Evolutionary conservation across 1,284 basidiomycete genomes (phyloP).

Genomic region (Cutaneotrichosporon cyanovorans): DNA sequence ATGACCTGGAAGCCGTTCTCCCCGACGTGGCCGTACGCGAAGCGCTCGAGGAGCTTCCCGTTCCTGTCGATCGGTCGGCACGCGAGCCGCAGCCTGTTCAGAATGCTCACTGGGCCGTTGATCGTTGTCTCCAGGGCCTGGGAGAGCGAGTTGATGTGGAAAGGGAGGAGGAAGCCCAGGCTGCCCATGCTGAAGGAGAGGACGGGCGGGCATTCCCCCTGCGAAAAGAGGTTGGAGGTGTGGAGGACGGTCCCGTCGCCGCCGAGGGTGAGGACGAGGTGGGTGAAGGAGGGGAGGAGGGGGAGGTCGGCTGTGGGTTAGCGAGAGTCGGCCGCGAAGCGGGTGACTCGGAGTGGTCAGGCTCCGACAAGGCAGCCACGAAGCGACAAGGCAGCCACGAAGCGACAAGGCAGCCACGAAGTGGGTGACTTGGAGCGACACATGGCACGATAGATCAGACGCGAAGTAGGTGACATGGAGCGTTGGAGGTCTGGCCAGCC

Average conservation of each 20-base stretch:
- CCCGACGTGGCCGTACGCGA: conserved; percentile 17
- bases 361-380: background rate
- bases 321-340: background rate
- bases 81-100: conserved; percentile 77
- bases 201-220: conserved; percentile 82
- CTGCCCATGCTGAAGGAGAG: conserved; percentile 95
- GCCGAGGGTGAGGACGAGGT: conserved; percentile 84
- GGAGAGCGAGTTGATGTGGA: conserved; percentile 54
- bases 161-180: conserved; percentile 86
- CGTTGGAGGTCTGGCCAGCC: no score
- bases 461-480: no score
- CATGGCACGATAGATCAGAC: no score
- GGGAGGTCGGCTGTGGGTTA: conserved; percentile 16
- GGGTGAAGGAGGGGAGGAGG: conserved; percentile 47
- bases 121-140: conserved; percentile 68
- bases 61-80: conserved; percentile 65
- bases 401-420: background rate
- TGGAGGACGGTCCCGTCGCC: conserved; percentile 95
- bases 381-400: background rate
- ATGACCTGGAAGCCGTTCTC: conserved; percentile 90
- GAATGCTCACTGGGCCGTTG: conserved; percentile 50
- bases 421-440: no score
- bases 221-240: conserved; percentile 81
- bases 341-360: no score
- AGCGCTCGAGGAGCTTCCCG: conserved; percentile 51